Base-by-base conservation (phyloP, 2,329 filamentous ascomycete species). In the Penicillium sclerotiorum region DNA sequence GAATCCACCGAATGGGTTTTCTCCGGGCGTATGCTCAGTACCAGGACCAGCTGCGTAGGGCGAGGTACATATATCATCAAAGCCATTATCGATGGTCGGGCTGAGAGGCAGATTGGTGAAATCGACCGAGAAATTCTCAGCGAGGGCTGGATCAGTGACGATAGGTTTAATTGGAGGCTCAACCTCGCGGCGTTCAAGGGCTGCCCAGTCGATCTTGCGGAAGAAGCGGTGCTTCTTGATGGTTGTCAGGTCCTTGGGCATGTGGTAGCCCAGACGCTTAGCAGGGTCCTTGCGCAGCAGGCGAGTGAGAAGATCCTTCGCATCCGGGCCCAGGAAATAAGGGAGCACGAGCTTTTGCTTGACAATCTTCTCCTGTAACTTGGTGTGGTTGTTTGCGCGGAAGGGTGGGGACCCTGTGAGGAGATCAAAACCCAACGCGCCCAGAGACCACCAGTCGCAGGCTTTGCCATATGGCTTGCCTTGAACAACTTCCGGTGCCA, bases 371-470 rank as follows among this genome's bases (percentile, higher is more conserved):
- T 96, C 88, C 71, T 96, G 90, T 56, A 96, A 92, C 77, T 96
- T 97, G 66, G 90, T 86, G 68, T 95, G 86, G 74, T 96, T 97
- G 70, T 87, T 86, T 36, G 90, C 94, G 21, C 85, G 85, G 75
- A 97, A 99, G 0, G 95, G 94, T 8, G 93, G 91, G 47, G 86
- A 86, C 45, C 95, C 94, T 8, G 93, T 97, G 69, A 99, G 86
- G 28, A 99, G 79, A 69, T 99, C 94, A 70, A 87, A 95, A 27
- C 90, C 91, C 38, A 99, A 81, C 2, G 93, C 92, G 28, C 95
- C 94, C 39, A 99, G 86, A 4, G 92, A 96, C 94, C 94, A 99
- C 93, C 93, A 99, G 74, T 99, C 94, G 15, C 96, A 95, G 1
- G 91, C 87, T 71, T 92, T 93, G 65, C 93, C 92, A 70, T 99